Conservation (phyloP, 208 protist genomes). For the Acanthamoeba healyi region DNA sequence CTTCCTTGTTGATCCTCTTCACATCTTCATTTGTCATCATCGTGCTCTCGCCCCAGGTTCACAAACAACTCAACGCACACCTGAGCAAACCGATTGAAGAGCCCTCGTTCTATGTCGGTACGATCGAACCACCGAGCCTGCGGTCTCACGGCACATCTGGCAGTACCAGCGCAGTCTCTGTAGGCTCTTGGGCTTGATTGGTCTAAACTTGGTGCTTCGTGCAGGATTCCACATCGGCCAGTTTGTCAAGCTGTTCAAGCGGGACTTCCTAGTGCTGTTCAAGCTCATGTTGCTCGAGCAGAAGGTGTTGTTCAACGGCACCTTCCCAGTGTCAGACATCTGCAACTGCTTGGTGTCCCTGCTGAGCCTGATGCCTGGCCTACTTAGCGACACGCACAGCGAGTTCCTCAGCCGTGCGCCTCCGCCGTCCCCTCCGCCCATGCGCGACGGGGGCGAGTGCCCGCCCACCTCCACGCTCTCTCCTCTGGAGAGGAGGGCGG, state of each 20-base stretch:
- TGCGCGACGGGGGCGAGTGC: not conserved
- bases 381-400: conserved; percentile 29
- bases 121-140: not conserved
- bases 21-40: not conserved
- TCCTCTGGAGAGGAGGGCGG: not conserved
- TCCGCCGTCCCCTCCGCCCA: not conserved
- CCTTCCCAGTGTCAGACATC: conserved; percentile 35
- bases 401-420: not conserved
- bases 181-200: not conserved
- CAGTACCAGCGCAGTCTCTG: not conserved
- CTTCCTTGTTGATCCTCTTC: not conserved
- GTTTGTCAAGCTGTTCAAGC: conserved; percentile 26
- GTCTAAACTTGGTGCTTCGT: not conserved
- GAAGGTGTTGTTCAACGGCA: conserved; percentile 50
- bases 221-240: conserved; percentile 30
- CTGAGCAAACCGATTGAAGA: not conserved
- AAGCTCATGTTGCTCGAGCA: conserved; percentile 61
- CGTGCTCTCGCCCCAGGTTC: not conserved
- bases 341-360: conserved; percentile 57
- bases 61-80: conserved; percentile 12
- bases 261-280: conserved; percentile 64
- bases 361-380: conserved; percentile 40
- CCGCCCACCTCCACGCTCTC: not conserved
- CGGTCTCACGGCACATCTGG: not conserved
- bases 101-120: conserved; percentile 35